A percentile compares a stretch with the other conserved stretches of the same genome.
Conservation (phyloP, 257 asterid genomes). For the Lycium barbarum region DNA sequence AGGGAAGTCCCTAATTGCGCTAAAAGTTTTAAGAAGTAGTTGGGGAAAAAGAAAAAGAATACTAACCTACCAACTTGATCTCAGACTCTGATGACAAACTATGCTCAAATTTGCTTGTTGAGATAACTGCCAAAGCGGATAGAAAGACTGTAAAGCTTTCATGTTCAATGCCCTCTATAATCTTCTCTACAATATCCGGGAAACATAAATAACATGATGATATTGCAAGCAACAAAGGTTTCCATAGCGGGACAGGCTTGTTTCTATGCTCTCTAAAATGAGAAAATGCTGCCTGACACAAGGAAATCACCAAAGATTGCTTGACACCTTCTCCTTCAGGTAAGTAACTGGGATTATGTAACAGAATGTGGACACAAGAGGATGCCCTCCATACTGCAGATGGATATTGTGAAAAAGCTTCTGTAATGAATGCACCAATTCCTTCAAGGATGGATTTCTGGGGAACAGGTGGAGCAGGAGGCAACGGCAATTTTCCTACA, state of each 20-base stretch:
- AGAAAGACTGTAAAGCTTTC: slow-evolving; percentile 43
- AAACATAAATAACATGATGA: slow-evolving; percentile 48
- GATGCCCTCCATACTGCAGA: slow-evolving; percentile 57
- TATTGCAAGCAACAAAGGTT: slow-evolving; percentile 50
- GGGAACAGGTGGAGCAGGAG: slow-evolving; percentile 46
- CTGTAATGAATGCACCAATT: slow-evolving; percentile 44
- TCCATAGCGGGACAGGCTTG: slow-evolving; percentile 47
- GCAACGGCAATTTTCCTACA: slow-evolving; percentile 36
- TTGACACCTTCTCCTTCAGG: slow-evolving; percentile 42
- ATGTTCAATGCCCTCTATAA: slow-evolving; percentile 36
- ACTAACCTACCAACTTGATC: slow-evolving; percentile 51
- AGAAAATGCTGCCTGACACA: slow-evolving; percentile 45
- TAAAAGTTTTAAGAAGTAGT: neutral
- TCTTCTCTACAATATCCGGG: slow-evolving; percentile 46
- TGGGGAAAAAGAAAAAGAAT: neutral
- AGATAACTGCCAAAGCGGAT: slow-evolving; percentile 41
- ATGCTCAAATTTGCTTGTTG: slow-evolving; percentile 43
- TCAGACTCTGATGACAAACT: slow-evolving; percentile 42
- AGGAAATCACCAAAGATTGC: slow-evolving; percentile 40
- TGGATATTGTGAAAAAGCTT: slow-evolving; percentile 48
- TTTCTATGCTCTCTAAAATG: slow-evolving; percentile 41
- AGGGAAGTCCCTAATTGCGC: neutral
- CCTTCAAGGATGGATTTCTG: slow-evolving; percentile 47
- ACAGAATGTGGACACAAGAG: slow-evolving; percentile 47
- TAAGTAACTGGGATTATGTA: slow-evolving; percentile 41